A percentile compares a stretch with the other conserved stretches of the same genome.
phyloP scores from a whole-genome alignment of 2,329 filamentous ascomycete genomes.

The Talaromyces sp. region DNA sequence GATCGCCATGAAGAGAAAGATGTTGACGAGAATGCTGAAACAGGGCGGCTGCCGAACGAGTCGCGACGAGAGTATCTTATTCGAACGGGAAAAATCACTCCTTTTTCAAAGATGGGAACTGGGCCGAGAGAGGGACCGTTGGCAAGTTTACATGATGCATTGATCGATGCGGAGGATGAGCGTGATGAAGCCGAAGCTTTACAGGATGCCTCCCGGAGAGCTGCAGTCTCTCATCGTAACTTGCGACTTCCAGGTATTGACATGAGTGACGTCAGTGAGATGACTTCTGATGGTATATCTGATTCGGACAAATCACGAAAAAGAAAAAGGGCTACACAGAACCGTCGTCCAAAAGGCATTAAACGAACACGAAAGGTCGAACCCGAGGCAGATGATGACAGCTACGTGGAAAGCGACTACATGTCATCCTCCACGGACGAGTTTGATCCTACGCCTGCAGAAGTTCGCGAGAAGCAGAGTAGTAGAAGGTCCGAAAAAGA shows the following conservation, averaged over 20 bases:
- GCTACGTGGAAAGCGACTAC: constrained; percentile 33
- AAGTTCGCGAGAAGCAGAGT: constrained; percentile 24
- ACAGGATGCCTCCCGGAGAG: constrained; percentile 34
- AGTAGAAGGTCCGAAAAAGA: constrained; percentile 31
- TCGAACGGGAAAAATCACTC: constrained; percentile 94
- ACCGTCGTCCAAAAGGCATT: not conserved
- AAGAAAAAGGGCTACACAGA: constrained; percentile 32
- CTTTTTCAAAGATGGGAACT: constrained; percentile 75
- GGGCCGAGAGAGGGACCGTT: constrained; percentile 56
- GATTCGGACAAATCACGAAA: constrained; percentile 26
- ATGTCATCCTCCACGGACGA: constrained; percentile 34
- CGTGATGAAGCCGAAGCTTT: constrained; percentile 50
- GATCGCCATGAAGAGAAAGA: constrained; percentile 62
- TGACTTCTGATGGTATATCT: constrained; percentile 27
- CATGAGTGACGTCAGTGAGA: constrained; percentile 44
- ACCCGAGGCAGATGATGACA: constrained; percentile 31
- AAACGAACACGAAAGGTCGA: constrained; percentile 16
- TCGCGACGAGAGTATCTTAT: constrained; percentile 85
- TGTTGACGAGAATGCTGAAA: constrained; percentile 42
- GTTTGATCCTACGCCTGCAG: constrained; percentile 33
- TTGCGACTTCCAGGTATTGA: constrained; percentile 70
- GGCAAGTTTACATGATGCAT: constrained; percentile 69
- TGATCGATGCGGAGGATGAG: constrained; percentile 78
- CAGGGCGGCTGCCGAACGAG: constrained; percentile 67
- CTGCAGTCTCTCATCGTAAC: constrained; percentile 65